Evolutionary conservation across 202 grass and related monocot genomes (phyloP), one percentile per base, ranked within the genome.

Genomic region (Panicum hallii): DNA sequence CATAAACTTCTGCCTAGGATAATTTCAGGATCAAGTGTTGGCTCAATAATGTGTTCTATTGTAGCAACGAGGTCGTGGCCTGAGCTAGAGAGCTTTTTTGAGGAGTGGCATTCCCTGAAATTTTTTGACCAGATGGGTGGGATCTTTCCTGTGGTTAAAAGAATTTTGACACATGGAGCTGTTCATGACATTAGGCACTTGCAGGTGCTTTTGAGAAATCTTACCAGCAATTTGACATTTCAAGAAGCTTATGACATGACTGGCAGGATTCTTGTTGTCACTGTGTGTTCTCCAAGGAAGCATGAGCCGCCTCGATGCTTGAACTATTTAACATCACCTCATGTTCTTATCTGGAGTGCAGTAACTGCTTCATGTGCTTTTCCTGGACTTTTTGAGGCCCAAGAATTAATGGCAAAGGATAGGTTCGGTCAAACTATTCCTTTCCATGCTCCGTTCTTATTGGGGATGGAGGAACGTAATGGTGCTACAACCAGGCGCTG

Each of bases 161-260:
- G 96, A 74, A 74, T 74, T 74, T 55, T 76, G 84, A 96, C 67
- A 77, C 93, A 91, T 76, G 96, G 96, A 42, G 96, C 96, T 75
- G 67, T 99, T 56, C 96, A 99, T 74, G 96, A 99, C 48, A 99
- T 99, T 66, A 87, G 93, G 53, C 93, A 99, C 17, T 60, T 99
- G 86, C 96, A 99, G 70, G 90, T 69, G 34, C 89, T 96, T 90
- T 88, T 96, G 79, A 89, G 96, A 80, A 79, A 96, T 86, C 90
- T 99, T 20, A 99, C 93, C 19, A 94, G 91, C 66, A 99, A 99
- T 80, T 85, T 99, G 85, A 99, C 96, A 67, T 99, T 99, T 94
- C 96, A 99, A 95, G 96, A 99, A 84, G 96, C 96, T 67, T 99
- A 94, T 16, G 91, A 99, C 86, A 94, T 99, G 61, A 99, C 96